Percentiles rank a stretch among this genome's conserved stretches.
Evolutionary conservation across 2,329 filamentous ascomycete genomes (phyloP).

Genomic region (Aspergillus pseudotamarii): DNA sequence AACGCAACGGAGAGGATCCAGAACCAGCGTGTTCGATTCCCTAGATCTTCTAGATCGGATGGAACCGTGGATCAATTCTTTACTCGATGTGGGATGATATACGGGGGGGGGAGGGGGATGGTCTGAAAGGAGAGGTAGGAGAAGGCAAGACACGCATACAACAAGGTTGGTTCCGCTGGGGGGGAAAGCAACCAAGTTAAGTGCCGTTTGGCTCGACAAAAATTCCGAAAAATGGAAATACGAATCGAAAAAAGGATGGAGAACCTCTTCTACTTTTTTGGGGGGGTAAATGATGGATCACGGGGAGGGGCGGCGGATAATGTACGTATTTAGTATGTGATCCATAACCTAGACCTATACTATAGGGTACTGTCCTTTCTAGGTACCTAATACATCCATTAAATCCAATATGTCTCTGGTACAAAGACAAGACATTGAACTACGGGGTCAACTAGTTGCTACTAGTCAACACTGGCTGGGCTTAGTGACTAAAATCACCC

Average conservation of each 20-base stretch:
- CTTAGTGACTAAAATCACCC: background rate
- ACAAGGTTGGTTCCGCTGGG: background rate
- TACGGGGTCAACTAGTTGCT: background rate
- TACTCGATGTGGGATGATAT: conserved; percentile 1
- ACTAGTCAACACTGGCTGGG: background rate
- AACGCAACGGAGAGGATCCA: conserved; percentile 3
- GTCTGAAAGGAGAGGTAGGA: background rate
- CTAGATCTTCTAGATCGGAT: conserved; percentile 9
- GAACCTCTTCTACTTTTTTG: background rate
- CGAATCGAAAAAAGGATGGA: background rate
- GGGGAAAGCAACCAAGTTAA: background rate
- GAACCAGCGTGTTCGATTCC: background rate
- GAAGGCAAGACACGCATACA: background rate
- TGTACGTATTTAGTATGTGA: background rate
- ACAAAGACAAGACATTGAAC: background rate
- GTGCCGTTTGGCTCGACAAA: conserved; percentile 1
- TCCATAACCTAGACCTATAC: background rate
- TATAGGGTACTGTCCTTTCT: background rate
- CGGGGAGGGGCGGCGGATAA: conserved; percentile 4
- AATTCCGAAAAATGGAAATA: background rate
- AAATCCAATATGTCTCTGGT: background rate
- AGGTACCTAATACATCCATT: background rate
- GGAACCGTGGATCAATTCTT: conserved; percentile 3
- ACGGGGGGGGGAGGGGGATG: background rate
- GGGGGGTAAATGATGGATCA: conserved; percentile 1